Conservation (phyloP, 805 yeast species). For the Ogataea nitratoaversa region DNA sequence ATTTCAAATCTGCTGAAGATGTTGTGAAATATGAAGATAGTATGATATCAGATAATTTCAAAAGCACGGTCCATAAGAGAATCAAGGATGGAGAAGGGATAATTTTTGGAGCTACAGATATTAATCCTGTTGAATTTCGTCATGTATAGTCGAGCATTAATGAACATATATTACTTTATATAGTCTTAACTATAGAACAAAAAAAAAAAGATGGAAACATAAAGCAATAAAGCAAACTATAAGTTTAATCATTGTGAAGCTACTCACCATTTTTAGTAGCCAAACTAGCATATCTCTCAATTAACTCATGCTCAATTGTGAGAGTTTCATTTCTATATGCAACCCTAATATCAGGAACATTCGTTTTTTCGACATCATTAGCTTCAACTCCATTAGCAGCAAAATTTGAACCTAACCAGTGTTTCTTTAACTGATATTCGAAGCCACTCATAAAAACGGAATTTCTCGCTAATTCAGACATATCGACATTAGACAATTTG, state of each 20-base stretch:
- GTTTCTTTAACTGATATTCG: conserved; percentile 79
- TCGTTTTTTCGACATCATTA: conserved; percentile 88
- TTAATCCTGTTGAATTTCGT: conserved; percentile 2
- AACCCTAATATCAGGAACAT: conserved; percentile 87
- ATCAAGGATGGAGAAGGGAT: conserved; percentile 26
- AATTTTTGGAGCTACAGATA: conserved; percentile 20
- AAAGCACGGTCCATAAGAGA: conserved; percentile 15
- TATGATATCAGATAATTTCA: conserved; percentile 22
- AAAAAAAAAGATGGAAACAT: background rate
- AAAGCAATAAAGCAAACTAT: background rate
- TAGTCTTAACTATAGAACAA: background rate
- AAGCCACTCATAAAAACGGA: conserved; percentile 94
- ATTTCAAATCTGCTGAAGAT: conserved; percentile 11
- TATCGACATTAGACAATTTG: conserved; percentile 89
- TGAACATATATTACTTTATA: background rate
- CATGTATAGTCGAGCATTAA: background rate
- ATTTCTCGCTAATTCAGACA: conserved; percentile 94
- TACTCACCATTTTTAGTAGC: background rate
- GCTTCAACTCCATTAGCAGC: conserved; percentile 63
- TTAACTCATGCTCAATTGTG: conserved; percentile 63
- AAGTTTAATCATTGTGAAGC: background rate
- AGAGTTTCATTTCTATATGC: conserved; percentile 82
- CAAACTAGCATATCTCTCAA: conserved; percentile 47
- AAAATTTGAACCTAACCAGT: conserved; percentile 82
- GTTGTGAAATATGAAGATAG: conserved; percentile 28